Evolutionary conservation across 345 rosid genomes (phyloP).

Genomic region (Streptanthus diversifolius): DNA sequence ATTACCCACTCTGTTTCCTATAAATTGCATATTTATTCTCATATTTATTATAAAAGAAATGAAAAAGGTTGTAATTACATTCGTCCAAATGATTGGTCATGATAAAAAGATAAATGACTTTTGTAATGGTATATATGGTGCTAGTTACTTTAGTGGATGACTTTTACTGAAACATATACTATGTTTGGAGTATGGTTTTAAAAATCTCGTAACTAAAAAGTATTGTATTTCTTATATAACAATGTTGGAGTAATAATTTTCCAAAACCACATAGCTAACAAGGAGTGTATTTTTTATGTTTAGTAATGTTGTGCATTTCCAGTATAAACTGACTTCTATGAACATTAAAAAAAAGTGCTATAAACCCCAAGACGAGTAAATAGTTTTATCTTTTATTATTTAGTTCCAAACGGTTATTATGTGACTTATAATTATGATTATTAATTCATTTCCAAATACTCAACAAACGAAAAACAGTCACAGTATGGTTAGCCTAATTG

Average conservation of each 20-base stretch:
- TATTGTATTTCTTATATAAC: neutral
- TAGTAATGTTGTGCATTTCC: neutral
- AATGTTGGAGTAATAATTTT: neutral
- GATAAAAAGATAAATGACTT: conserved; percentile 8
- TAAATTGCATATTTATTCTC: neutral
- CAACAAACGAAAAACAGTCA: conserved; percentile 4
- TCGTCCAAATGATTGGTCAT: conserved; percentile 10
- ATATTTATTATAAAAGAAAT: neutral
- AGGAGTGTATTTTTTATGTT: neutral
- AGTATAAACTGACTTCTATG: neutral
- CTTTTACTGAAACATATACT: neutral
- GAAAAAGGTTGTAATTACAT: neutral
- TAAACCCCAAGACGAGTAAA: neutral
- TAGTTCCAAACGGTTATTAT: neutral
- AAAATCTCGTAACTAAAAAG: neutral
- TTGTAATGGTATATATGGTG: conserved; percentile 19
- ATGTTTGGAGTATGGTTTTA: neutral
- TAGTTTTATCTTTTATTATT: neutral
- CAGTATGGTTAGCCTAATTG: too few species aligned
- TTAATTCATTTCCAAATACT: neutral
- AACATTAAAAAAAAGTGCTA: neutral
- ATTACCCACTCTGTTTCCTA: neutral
- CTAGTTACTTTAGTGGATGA: conserved; percentile 8
- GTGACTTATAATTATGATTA: neutral
- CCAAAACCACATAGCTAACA: neutral